These are phyloP conservation scores for Phytophthora sansomeana DNA, from an alignment of 352 stramenopile genomes.

Conservation along the genomic window DNA sequence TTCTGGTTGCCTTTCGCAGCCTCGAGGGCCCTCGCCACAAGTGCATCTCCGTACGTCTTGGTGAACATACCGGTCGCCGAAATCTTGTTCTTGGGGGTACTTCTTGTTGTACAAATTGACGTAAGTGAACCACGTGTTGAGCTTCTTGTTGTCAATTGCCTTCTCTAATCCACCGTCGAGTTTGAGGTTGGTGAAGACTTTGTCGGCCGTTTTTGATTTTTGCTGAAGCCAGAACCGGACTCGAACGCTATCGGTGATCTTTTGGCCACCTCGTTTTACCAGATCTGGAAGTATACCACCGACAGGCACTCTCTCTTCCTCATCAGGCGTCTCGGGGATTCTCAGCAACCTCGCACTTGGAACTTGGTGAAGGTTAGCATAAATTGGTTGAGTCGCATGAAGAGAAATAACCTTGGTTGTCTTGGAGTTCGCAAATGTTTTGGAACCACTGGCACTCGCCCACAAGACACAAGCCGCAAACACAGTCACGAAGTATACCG, in stretches of 20 bases:
- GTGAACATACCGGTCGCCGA: background rate
- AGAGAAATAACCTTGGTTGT: background rate
- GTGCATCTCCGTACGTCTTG: conserved; percentile 1
- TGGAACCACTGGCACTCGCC: conserved; percentile 1
- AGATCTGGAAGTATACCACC: background rate
- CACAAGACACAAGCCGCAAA: background rate
- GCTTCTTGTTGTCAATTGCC: background rate
- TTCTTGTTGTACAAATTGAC: conserved; percentile 1
- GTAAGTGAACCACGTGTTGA: background rate
- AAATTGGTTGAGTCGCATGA: background rate
- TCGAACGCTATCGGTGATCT: background rate
- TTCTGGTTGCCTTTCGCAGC: background rate
- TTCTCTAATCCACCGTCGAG: conserved; percentile 3
- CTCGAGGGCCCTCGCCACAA: background rate
- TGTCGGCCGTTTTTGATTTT: background rate
- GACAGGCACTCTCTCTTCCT: conserved; percentile 2
- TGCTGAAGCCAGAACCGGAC: background rate
- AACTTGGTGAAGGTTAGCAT: background rate
- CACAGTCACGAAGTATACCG: background rate
- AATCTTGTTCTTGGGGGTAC: background rate
- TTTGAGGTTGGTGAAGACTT: conserved; percentile 5
- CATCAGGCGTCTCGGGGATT: background rate
- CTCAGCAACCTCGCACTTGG: background rate
- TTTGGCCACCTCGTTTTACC: background rate
- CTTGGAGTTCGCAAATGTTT: background rate